These are phyloP conservation scores for Pezicula neosporulosa DNA, from an alignment of 2,329 filamentous ascomycete species.

Conservation along the genomic window DNA sequence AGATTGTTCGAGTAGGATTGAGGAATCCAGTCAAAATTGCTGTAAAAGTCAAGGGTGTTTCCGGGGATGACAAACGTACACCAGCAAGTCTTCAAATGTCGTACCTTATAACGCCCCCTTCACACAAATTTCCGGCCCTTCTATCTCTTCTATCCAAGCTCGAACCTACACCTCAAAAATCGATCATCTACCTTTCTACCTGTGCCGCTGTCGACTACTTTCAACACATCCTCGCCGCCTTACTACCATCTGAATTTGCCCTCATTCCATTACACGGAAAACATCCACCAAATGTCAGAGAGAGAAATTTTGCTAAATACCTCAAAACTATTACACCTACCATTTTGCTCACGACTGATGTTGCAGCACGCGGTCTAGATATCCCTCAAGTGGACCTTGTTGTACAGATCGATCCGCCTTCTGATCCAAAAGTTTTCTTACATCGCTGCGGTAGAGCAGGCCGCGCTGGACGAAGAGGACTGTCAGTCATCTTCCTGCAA, in stretches of 20 bases:
- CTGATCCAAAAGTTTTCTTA: constrained; percentile 91
- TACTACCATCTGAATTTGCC: constrained; percentile 66
- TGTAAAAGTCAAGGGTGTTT: constrained; percentile 81
- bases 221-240: constrained; percentile 68
- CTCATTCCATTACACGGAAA: constrained; percentile 89
- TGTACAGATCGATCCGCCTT: constrained; percentile 80
- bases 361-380: constrained; percentile 86
- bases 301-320: constrained; percentile 84
- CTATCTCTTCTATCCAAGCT: constrained; percentile 66
- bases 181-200: constrained; percentile 89
- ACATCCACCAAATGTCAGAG: constrained; percentile 80
- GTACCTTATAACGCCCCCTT: constrained; percentile 72
- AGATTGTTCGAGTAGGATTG: constrained; percentile 87
- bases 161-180: constrained; percentile 74
- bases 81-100: constrained; percentile 92
- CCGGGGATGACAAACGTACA: constrained; percentile 80
- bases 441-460: constrained; percentile 90
- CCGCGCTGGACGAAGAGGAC: constrained; percentile 78
- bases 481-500: constrained; percentile 82
- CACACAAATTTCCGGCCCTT: constrained; percentile 76
- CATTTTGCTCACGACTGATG: constrained; percentile 86
- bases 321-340: constrained; percentile 70
- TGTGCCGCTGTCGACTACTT: constrained; percentile 96
- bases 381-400: constrained; percentile 91
- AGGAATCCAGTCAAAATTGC: constrained; percentile 93